Conservation (phyloP, 306 rosid genomes). For the Cicer pinnatifidum region DNA sequence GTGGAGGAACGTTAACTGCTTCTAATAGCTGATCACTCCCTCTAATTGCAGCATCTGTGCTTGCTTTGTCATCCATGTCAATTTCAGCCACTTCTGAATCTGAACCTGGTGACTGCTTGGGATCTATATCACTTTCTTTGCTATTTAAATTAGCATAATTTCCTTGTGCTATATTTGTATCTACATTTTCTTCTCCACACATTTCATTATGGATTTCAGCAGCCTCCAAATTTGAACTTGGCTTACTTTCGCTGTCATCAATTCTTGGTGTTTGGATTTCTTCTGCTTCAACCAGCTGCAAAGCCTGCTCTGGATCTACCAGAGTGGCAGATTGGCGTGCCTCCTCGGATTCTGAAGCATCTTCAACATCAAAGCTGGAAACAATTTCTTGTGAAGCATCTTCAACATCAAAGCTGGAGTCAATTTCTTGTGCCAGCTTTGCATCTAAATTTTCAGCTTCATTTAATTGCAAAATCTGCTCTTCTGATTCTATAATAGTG, state of each 20-base stretch:
- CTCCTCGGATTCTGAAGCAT: constrained; percentile 11
- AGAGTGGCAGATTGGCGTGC: not conserved
- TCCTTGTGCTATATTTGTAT: constrained; percentile 25
- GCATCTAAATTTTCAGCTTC: constrained; percentile 18
- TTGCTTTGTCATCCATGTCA: constrained; percentile 13
- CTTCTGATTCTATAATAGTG: constrained; percentile 22
- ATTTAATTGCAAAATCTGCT: constrained; percentile 22
- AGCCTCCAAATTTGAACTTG: constrained; percentile 22
- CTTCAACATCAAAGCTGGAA: constrained; percentile 6
- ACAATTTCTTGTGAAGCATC: constrained; percentile 18
- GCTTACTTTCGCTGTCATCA: constrained; percentile 28
- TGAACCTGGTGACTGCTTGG: constrained; percentile 27
- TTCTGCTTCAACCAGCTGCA: constrained; percentile 34
- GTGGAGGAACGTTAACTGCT: constrained; percentile 23
- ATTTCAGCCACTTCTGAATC: constrained; percentile 34
- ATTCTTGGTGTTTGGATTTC: constrained; percentile 1
- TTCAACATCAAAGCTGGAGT: constrained; percentile 3
- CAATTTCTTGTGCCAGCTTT: constrained; percentile 20
- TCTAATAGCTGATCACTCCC: constrained; percentile 21
- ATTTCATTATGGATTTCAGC: constrained; percentile 28
- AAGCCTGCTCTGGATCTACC: constrained; percentile 19
- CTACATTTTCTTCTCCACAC: constrained; percentile 12
- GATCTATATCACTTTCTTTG: constrained; percentile 15
- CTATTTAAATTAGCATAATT: constrained; percentile 8
- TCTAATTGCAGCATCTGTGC: constrained; percentile 35